Percentiles rank a stretch among this genome's conserved stretches.
phyloP scores from a whole-genome alignment of 2,329 filamentous ascomycete genomes.

The Phaeoacremonium minimum region DNA sequence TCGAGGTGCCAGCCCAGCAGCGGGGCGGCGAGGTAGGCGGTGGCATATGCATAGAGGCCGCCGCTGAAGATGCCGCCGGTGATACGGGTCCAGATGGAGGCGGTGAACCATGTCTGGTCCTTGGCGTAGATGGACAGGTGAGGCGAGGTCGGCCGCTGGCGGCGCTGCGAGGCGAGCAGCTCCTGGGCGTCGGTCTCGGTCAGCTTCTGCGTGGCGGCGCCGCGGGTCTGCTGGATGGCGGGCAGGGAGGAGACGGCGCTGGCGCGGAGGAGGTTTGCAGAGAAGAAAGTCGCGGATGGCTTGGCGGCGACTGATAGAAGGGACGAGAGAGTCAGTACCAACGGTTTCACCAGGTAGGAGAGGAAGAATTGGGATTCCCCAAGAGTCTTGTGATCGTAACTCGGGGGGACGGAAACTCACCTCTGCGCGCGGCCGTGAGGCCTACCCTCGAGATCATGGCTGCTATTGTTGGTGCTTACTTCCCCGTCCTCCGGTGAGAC shows the following conservation, averaged over 20 bases:
- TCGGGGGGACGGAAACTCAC: conserved; percentile 30
- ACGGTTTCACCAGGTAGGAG: background rate
- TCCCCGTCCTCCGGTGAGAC: too few species aligned
- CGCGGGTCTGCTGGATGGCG: conserved; percentile 39
- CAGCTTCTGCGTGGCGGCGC: conserved; percentile 54
- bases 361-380: background rate
- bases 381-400: conserved; percentile 1
- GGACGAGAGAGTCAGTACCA: too few species aligned
- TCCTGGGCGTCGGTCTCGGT: conserved; percentile 47
- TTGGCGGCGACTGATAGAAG: conserved; percentile 31
- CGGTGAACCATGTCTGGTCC: conserved; percentile 79
- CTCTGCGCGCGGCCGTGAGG: conserved; percentile 54
- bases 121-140: conserved; percentile 84
- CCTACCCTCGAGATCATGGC: conserved; percentile 56
- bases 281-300: conserved; percentile 42
- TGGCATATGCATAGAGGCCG: conserved; percentile 73
- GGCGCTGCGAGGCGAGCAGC: conserved; percentile 78
- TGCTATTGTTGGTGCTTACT: too few species aligned
- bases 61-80: conserved; percentile 73
- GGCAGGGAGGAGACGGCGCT: conserved; percentile 36
- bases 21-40: conserved; percentile 77
- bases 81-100: conserved; percentile 72
- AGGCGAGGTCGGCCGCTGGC: conserved; percentile 75
- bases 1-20: conserved; percentile 62
- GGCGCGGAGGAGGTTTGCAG: conserved; percentile 41